Base-by-base conservation (phyloP, 106 monocot species). In the Phalaenopsis aphrodite region DNA sequence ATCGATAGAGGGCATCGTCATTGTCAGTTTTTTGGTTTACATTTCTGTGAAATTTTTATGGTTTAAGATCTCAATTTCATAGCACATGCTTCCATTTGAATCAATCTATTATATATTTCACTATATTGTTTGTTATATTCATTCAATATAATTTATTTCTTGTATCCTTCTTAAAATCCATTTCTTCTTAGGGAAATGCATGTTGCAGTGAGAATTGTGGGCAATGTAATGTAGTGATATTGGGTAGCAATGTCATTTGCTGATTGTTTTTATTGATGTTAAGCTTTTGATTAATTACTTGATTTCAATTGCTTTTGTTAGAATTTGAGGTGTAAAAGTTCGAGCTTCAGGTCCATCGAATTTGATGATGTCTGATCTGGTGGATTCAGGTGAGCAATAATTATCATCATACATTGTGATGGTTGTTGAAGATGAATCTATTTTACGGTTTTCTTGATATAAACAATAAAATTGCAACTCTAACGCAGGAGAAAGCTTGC, bases 331-430 rank as follows among this genome's bases (percentile, higher is more conserved):
- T 16, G 12, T 24, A 18, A 74, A 74, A 74, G 43, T 74, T 74
- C n/a, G 17, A 43, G 42, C 74, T 45, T 74, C 43, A 42, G 18
- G 8, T 74, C n/a, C 19, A 43, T 43, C 30, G 30, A 55, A 48
- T 24, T 18, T 56, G 39, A 48, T 36, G 43, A 81, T 87, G 84
- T 81, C 76, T 5, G 84, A 84, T 57, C 7, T 61, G 56, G 81
- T 81, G 55, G 75, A 84, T 76, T 84, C 87, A 68, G 87, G 87
- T 84, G 42, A 55, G 38, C 41, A 23, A 39, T 69, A 39, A 69
- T 67, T 64, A 18, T 75, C 24, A 42, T 58, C 19, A 56, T 18
- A 47, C 41, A 24, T 3, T 23, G 46, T 65, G 57, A 37, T 55
- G 24, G 52, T 41, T 77, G 39, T 69, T 14, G 52, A 45, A 66